Percentiles rank a stretch among this genome's conserved stretches.
phyloP scores from a whole-genome alignment of 2,329 filamentous ascomycete species.

The Aspergillus transmontanensis region DNA sequence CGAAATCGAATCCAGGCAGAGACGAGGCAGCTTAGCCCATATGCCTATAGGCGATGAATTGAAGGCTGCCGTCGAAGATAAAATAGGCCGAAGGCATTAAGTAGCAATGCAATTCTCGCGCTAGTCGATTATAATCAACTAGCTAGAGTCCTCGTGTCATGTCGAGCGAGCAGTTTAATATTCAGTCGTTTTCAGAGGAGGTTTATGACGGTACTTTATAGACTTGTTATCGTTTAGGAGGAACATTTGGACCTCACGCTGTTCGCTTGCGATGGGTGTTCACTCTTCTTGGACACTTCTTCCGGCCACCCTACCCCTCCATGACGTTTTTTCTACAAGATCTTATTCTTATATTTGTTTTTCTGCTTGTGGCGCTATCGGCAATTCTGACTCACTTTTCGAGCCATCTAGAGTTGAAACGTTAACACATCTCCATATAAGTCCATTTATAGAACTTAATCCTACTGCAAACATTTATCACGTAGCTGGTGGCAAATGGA shows the following conservation, averaged over 20 bases:
- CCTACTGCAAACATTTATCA: not conserved
- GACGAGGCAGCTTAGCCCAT: slow-evolving; percentile 47
- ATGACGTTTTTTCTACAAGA: not conserved
- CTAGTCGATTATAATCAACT: not conserved
- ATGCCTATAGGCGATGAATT: slow-evolving; percentile 54
- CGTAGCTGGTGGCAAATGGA: not conserved
- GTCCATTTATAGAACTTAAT: not conserved
- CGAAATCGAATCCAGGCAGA: slow-evolving; percentile 67
- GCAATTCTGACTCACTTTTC: not conserved
- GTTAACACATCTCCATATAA: not conserved
- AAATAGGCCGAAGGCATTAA: slow-evolving; percentile 52
- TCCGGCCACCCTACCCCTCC: not conserved
- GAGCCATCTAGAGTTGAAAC: not conserved
- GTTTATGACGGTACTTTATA: not conserved
- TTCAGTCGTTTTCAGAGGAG: too few relatives aligned
- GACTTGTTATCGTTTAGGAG: not conserved
- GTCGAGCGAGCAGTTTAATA: not conserved
- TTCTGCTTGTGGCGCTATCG: not conserved
- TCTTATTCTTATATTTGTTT: not conserved
- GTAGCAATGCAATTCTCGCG: slow-evolving; percentile 9
- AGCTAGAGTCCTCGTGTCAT: not conserved
- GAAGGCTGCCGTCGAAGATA: slow-evolving; percentile 54
- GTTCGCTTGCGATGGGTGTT: not conserved
- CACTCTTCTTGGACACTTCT: not conserved
- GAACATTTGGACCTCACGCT: not conserved